Percentiles rank a stretch among this genome's conserved stretches.
phyloP scores from a whole-genome alignment of 1,284 basidiomycete species.

The Wallemia hederae region DNA sequence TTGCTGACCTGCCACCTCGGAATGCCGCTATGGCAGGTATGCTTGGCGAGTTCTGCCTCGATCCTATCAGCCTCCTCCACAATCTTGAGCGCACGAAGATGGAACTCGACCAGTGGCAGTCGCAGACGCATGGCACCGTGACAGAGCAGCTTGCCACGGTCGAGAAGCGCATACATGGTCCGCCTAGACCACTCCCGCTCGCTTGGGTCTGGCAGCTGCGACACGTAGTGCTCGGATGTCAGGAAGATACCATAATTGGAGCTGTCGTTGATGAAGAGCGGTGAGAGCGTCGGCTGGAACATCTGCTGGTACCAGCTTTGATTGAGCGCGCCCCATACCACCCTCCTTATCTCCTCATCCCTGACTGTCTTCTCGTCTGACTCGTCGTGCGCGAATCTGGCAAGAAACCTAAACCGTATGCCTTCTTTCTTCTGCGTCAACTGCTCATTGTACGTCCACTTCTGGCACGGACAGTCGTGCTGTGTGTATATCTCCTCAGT shows the following conservation, averaged over 20 bases:
- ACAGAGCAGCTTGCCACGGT: background rate
- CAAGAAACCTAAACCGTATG: background rate
- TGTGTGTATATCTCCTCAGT: background rate
- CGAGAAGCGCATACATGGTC: background rate
- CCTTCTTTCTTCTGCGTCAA: background rate
- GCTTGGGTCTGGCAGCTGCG: background rate
- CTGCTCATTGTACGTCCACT: background rate
- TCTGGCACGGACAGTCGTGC: background rate
- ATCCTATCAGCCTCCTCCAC: background rate
- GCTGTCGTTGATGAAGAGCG: background rate
- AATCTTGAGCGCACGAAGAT: background rate
- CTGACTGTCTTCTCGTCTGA: background rate
- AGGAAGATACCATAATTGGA: background rate
- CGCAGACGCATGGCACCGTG: background rate
- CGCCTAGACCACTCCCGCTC: background rate
- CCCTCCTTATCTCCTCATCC: background rate
- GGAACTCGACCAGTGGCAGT: background rate
- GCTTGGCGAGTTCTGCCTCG: background rate
- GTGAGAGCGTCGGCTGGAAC: background rate
- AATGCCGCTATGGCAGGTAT: background rate
- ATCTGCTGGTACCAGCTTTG: background rate
- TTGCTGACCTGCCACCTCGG: background rate
- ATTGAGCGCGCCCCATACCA: background rate
- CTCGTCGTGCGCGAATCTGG: background rate
- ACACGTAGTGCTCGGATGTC: background rate